Conservation (phyloP, 2,329 filamentous ascomycete species). For the Tolypocladium tropicale region DNA sequence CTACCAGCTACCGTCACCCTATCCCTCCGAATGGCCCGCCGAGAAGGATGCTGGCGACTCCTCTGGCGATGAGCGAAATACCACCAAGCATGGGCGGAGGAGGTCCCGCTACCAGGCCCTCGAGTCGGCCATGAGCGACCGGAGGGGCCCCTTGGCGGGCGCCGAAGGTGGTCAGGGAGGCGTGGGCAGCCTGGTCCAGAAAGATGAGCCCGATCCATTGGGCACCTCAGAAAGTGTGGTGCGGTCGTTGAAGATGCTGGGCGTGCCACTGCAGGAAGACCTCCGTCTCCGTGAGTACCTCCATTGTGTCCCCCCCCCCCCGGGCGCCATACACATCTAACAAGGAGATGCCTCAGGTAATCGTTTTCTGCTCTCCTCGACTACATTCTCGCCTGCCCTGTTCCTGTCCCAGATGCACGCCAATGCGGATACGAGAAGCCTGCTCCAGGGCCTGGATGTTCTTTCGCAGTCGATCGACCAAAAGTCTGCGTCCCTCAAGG, state of each 20-base stretch:
- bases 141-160: slow-evolving; percentile 55
- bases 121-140: slow-evolving; percentile 59
- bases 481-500: slow-evolving; percentile 93
- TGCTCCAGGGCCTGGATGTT: slow-evolving; percentile 74
- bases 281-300: slow-evolving; percentile 54
- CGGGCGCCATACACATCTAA: slow-evolving; percentile 7
- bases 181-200: slow-evolving; percentile 68
- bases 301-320: slow-evolving; percentile 6
- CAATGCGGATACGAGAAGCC: slow-evolving; percentile 68
- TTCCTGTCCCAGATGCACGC: slow-evolving; percentile 91
- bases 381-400: slow-evolving; percentile 82
- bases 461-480: slow-evolving; percentile 91
- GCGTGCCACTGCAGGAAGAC: slow-evolving; percentile 78
- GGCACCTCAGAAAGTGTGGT: slow-evolving; percentile 85
- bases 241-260: slow-evolving; percentile 62
- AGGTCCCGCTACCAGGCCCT: slow-evolving; percentile 80
- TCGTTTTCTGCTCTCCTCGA: slow-evolving; percentile 89
- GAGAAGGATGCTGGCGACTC: slow-evolving; percentile 64
- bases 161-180: slow-evolving; percentile 41
- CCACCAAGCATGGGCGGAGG: slow-evolving; percentile 42
- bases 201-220: slow-evolving; percentile 86
- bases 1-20: slow-evolving; percentile 73
- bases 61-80: slow-evolving; percentile 45
- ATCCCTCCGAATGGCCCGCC: slow-evolving; percentile 76
- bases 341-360: slow-evolving; percentile 46